A percentile compares a stretch with the other conserved stretches of the same genome.
Conservation (phyloP, 2,329 filamentous ascomycete species). For the Scolecobasidium constrictum region DNA sequence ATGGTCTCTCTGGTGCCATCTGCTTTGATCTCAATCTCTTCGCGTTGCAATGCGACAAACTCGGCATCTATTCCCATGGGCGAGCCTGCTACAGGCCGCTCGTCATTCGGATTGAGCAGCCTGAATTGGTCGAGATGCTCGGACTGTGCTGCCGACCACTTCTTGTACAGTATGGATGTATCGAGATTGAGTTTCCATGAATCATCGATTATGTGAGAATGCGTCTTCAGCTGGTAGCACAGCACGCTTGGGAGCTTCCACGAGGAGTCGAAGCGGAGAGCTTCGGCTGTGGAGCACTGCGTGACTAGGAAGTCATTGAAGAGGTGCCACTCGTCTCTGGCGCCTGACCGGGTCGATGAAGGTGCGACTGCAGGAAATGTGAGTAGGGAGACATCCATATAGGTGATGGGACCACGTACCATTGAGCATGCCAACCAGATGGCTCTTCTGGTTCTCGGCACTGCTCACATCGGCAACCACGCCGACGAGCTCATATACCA, state of each 20-base stretch:
- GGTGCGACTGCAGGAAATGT: slow-evolving; percentile 45
- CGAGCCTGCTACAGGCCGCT: slow-evolving; percentile 59
- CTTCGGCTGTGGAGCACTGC: slow-evolving; percentile 69
- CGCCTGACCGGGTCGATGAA: slow-evolving; percentile 47
- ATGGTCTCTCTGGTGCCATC: slow-evolving; percentile 89
- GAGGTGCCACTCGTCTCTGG: slow-evolving; percentile 74
- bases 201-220: slow-evolving; percentile 72
- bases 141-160: slow-evolving; percentile 41
- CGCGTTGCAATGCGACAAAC: slow-evolving; percentile 85
- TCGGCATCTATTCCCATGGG: slow-evolving; percentile 90
- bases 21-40: slow-evolving; percentile 92
- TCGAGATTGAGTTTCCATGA: slow-evolving; percentile 80
- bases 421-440: slow-evolving; percentile 86
- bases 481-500: slow-evolving; percentile 84
- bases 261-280: slow-evolving; percentile 73
- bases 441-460: slow-evolving; percentile 73
- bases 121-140: slow-evolving; percentile 46
- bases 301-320: slow-evolving; percentile 96
- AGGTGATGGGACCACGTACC: slow-evolving; percentile 36
- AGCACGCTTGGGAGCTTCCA: slow-evolving; percentile 93
- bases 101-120: slow-evolving; percentile 44
- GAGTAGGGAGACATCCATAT: not conserved
- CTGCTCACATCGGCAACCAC: slow-evolving; percentile 84
- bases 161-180: slow-evolving; percentile 71
- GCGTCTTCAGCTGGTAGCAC: slow-evolving; percentile 71